These are phyloP conservation scores for Capsicum baccatum DNA, from an alignment of 257 asterid genomes.

Conservation along the genomic window DNA sequence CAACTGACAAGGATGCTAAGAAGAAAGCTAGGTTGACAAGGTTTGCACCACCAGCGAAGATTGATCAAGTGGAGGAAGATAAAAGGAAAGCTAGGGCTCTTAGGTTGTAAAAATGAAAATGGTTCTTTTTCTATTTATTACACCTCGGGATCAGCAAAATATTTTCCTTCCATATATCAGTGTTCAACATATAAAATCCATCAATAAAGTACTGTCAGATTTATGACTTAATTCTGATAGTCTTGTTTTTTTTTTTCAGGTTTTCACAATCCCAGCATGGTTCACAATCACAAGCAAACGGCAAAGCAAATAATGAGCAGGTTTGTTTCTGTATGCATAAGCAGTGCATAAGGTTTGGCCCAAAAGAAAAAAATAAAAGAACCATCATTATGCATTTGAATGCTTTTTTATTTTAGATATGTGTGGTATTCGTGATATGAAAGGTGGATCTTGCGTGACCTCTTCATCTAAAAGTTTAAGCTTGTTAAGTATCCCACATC, in stretches of 20 bases:
- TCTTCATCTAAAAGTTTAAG: not conserved
- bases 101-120: conserved; percentile 54
- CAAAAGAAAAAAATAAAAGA: not conserved
- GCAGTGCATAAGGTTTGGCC: not conserved
- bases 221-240: conserved; percentile 1
- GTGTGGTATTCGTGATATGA: not conserved
- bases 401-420: not conserved
- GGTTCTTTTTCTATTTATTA: not conserved
- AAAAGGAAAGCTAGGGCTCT: conserved; percentile 95
- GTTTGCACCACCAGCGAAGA: conserved; percentile 59
- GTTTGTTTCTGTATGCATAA: conserved; percentile 37
- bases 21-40: conserved; percentile 93
- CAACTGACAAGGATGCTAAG: conserved; percentile 75
- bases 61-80: conserved; percentile 75
- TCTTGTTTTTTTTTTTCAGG: conserved; percentile 36
- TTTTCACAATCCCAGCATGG: conserved; percentile 54
- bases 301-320: conserved; percentile 37
- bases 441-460: not conserved
- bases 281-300: conserved; percentile 44
- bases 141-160: not conserved
- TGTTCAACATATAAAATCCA: not conserved
- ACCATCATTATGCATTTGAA: conserved; percentile 11
- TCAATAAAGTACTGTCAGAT: not conserved
- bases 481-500: no score
- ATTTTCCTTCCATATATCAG: not conserved